Base-by-base conservation (phyloP, 164 flowering plant species). In the Nymphaea colorata region DNA sequence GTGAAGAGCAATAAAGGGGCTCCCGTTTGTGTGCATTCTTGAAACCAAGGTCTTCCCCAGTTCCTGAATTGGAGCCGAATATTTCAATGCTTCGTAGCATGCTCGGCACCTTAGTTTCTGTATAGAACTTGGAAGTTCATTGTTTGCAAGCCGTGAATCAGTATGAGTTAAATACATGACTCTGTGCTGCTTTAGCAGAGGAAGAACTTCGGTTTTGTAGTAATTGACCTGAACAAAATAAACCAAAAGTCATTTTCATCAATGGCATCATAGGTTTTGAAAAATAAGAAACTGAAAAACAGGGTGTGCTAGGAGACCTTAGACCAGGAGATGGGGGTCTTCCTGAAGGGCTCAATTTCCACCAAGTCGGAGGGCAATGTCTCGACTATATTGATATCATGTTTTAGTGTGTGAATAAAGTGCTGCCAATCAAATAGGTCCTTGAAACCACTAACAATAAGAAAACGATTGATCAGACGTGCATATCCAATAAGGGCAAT, bases 31-130 rank as follows among this genome's bases (percentile, higher is more conserved):
- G 10, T n/a, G 63, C 3, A 61, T n/a, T n/a, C 41, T 61, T 25
- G 18, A n/a, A 61, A 61, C 63, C 63, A 61, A 61, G 18, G 18
- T 61, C 17, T 61, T 61, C 41, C 63, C 63, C 63, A 61, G 63
- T n/a, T 61, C 63, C 16, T 61, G 16, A 3, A 61, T 61, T 61
- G 7, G 16, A 61, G 18, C 17, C 16, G 41, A n/a, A 25, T 61
- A 61, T n/a, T 25, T n/a, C 6, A 61, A 25, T 4, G 41, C 63
- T n/a, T 61, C 41, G 63, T 7, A 61, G 16, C 41, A n/a, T 61
- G 63, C 63, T n/a, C 63, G 12, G 16, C 63, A 61, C 63, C 63
- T 3, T 3, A 61, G 63, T 25, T 25, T 61, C 63, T 61, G 63
- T n/a, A 61, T 6, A n/a, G 12, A 61, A 61, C 41, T n/a, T 61